phyloP scores from a whole-genome alignment of 2,329 filamentous ascomycete genomes.

The Verticillium albo-atrum region DNA sequence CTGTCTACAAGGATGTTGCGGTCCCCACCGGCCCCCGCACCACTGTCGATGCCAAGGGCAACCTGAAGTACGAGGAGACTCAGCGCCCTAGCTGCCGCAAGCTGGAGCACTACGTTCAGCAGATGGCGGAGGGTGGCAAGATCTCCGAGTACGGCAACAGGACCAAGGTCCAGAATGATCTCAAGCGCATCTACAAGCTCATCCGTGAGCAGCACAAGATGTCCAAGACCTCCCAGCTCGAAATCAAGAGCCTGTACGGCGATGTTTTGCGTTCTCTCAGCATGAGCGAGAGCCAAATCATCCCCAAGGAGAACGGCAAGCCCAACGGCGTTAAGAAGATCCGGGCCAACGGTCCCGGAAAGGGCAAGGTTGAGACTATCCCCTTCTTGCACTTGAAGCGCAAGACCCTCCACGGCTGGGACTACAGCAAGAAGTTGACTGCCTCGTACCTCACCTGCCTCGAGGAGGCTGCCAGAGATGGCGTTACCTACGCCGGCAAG shows the following conservation, averaged over 20 bases:
- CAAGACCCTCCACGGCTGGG: slow-evolving; percentile 91
- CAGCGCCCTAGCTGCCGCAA: slow-evolving; percentile 88
- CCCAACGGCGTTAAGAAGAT: slow-evolving; percentile 46
- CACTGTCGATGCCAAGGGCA: slow-evolving; percentile 86
- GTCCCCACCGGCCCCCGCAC: slow-evolving; percentile 89
- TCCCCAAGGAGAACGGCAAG: slow-evolving; percentile 80
- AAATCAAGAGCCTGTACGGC: slow-evolving; percentile 93
- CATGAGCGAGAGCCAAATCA: slow-evolving; percentile 98
- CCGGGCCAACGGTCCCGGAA: slow-evolving; percentile 54
- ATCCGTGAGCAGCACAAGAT: slow-evolving; percentile 98
- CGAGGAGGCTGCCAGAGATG: slow-evolving; percentile 79
- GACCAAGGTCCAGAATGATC: slow-evolving; percentile 94
- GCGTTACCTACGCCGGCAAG: slow-evolving; percentile 91
- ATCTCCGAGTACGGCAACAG: slow-evolving; percentile 98
- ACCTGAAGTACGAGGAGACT: slow-evolving; percentile 86
- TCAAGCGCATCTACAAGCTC: slow-evolving; percentile 93
- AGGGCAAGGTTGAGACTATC: slow-evolving; percentile 95
- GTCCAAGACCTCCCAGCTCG: slow-evolving; percentile 90
- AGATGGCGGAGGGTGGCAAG: slow-evolving; percentile 98
- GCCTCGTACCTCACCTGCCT: slow-evolving; percentile 88
- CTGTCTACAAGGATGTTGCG: slow-evolving; percentile 93
- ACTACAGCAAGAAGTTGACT: slow-evolving; percentile 98
- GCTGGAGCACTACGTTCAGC: slow-evolving; percentile 95
- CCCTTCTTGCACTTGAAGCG: slow-evolving; percentile 97
- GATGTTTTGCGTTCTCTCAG: slow-evolving; percentile 90